Base-by-base conservation (phyloP, 345 rosid genomes). In the Reutealis trisperma region DNA sequence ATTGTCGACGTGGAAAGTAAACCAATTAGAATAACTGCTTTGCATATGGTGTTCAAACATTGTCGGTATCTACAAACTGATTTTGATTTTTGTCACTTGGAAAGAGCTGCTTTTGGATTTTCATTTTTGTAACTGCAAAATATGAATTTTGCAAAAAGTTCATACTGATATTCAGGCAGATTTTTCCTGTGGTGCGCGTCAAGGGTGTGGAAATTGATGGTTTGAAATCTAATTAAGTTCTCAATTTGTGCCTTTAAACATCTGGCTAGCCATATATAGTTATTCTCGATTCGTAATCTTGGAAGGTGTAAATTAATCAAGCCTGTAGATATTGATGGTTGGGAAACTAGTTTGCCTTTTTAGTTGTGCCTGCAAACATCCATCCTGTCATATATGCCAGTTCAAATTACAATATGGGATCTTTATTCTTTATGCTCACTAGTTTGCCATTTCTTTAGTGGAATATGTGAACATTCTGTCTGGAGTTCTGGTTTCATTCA, bases 61-160 rank as follows among this genome's bases (percentile, higher is more conserved):
- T 47, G 45, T 27, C 21, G 19, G 2, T 25, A 8, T 1, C 27
- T 18, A 4, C 63, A 45, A 16, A n/a, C n/a, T 41, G 21, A 75
- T 65, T 66, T 41, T 66, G 54, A 41, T 41, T 22, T 41, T 11
- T 75, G 72, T 57, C 45, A n/a, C 47, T 61, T 58, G 27, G 65
- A 25, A 71, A 55, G 16, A 34, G 54, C 11, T 72, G 27, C n/a
- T 41, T 14, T 37, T 22, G 54, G 63, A 72, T 59, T 13, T 55
- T 42, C 37, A 59, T 59, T 13, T 54, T 42, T 22, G 14, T 42
- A 25, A 3, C 22, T 22, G 22, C 13, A 15, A 57, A 6, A n/a
- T n/a, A 41, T 41, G 21, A 22, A 59, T 41, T n/a, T 19, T 58
- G 19, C 65, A 24, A 45, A 3, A 73, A 45, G 4, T 59, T 25